Conservation (phyloP, 257 asterid species). For the Forsythia viridissima region DNA sequence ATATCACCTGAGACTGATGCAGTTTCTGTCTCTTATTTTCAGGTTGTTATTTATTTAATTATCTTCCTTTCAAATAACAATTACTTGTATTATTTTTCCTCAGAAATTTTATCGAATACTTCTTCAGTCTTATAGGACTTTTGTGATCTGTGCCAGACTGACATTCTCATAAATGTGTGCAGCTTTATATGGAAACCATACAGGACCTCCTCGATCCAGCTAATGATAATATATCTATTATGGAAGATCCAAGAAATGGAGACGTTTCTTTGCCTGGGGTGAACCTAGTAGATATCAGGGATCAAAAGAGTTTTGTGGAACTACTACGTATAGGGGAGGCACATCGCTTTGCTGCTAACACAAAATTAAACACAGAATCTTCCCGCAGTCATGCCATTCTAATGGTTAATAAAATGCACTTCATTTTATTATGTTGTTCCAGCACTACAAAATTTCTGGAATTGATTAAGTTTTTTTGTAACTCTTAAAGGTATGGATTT, state of each 20-base stretch:
- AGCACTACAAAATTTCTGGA: not conserved
- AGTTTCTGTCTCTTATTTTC: constrained; percentile 75
- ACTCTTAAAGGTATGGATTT: constrained; percentile 11
- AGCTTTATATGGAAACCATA: constrained; percentile 87
- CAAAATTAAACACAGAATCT: constrained; percentile 86
- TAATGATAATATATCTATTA: constrained; percentile 69
- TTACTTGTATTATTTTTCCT: constrained; percentile 4
- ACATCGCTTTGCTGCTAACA: constrained; percentile 82
- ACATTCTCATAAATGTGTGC: constrained; percentile 31
- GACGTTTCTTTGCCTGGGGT: constrained; percentile 88
- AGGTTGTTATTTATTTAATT: constrained; percentile 47
- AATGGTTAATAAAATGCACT: constrained; percentile 49
- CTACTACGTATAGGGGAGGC: constrained; percentile 79
- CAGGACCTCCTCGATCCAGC: constrained; percentile 86
- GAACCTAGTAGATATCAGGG: constrained; percentile 68
- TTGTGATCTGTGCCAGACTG: not conserved
- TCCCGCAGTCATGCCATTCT: constrained; percentile 94
- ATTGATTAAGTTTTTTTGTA: constrained; percentile 8
- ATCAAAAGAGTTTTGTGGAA: constrained; percentile 64
- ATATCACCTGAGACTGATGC: constrained; percentile 62
- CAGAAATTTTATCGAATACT: not conserved
- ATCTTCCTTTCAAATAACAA: constrained; percentile 5
- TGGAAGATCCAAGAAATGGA: constrained; percentile 80
- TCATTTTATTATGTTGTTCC: constrained; percentile 4
- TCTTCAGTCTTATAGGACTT: not conserved